Base-by-base conservation (phyloP, 495 filamentous ascomycete genomes). In the Neurospora tetraspora region DNA sequence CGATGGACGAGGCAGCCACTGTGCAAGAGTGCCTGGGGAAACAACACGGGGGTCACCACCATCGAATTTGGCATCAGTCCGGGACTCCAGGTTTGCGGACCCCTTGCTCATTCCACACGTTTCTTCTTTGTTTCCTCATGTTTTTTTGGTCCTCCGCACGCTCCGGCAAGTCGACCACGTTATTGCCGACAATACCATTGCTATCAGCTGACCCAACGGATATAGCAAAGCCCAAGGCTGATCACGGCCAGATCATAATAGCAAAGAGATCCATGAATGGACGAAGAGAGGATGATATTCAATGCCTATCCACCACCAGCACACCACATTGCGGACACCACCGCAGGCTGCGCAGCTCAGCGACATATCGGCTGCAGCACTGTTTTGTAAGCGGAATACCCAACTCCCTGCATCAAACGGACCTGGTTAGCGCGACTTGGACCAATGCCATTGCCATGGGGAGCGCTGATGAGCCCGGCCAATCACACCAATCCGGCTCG, bases 351-450 rank as follows among this genome's bases (percentile, higher is more conserved):
- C 20, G 43, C 45, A 53, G 45, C 47, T 59, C 73, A 61, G 72
- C 74, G 72, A 71, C 39, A 74, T 73, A 74, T 73, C 71, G 73
- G 73, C 74, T 73, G 74, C 71, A 74, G 69, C 71, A 71, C 34
- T 36, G 34, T 36, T 36, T 36, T 36, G 34, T 36, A 36, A 36
- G 34, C 34, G 34, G 34, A 6, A 36, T 36, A 36, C 34, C 34
- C 34, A 36, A 36, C 34, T 36, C 6, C 34, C 74, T 73, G 74
- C 71, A 74, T 68, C 71, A 71, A 40, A 42, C 39, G 68, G 65
- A 42, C 78, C 81, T 76, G 80, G 80, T 78, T 82, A 83, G 82
- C 82, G 82, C 74, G 79, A 74, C 73, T 73, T 74, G 73, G 76
- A 73, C 80, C 80, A 82, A 81, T 82, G 74, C 77, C 75, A 76